phyloP scores from a whole-genome alignment of 768 basidiomycete species.

The Crassisporium funariophilum region DNA sequence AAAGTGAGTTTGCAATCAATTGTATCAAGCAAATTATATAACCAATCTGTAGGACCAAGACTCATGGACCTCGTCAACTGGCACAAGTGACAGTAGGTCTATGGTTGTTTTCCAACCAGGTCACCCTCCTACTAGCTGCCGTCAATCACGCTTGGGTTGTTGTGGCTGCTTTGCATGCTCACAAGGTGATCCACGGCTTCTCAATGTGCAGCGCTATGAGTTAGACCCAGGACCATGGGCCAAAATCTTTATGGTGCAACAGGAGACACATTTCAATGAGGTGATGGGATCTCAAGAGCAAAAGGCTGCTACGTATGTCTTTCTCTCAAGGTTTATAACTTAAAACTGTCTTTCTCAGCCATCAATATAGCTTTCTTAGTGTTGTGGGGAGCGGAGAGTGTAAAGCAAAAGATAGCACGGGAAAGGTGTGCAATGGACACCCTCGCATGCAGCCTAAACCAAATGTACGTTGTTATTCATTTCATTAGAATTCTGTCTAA shows the following conservation, averaged over 20 bases:
- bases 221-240: not conserved
- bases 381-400: not conserved
- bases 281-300: not conserved
- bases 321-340: not conserved
- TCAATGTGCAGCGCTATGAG: not conserved
- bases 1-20: not conserved
- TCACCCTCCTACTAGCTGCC: not conserved
- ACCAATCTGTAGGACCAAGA: not conserved
- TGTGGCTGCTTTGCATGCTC: not conserved
- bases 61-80: not conserved
- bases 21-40: not conserved
- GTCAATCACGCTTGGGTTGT: not conserved
- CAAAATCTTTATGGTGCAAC: not conserved
- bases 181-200: not conserved
- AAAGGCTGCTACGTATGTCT: not conserved
- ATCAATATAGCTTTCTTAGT: not conserved
- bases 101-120: not conserved
- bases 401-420: not conserved
- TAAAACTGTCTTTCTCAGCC: not conserved
- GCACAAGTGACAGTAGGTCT: not conserved
- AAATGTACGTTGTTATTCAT: not conserved
- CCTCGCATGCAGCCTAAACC: not conserved
- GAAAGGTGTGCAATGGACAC: not conserved
- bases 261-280: not conserved
- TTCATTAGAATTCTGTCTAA: not conserved